Evolutionary conservation across 441 rosid genomes (phyloP).

Genomic region (Breynia disticha): DNA sequence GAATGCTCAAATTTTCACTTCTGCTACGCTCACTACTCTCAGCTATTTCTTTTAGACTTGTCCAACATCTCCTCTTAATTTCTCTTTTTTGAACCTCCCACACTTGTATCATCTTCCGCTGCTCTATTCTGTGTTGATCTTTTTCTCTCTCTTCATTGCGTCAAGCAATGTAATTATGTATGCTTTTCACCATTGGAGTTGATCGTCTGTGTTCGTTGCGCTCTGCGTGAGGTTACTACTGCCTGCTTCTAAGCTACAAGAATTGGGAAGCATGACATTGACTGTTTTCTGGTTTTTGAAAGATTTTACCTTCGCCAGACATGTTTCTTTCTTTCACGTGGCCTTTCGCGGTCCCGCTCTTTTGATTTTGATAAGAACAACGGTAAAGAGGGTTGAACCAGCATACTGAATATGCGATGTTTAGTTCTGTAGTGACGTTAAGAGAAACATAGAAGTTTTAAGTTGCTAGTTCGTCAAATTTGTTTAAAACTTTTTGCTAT

Average conservation of each 20-base stretch:
- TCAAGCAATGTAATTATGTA: slow-evolving; percentile 24
- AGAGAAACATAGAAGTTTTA: no score
- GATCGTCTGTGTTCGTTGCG: slow-evolving; percentile 13
- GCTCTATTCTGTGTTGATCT: slow-evolving; percentile 24
- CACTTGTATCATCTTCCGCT: slow-evolving; percentile 18
- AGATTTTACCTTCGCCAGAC: slow-evolving; percentile 37
- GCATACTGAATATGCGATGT: no score
- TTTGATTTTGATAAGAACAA: slow-evolving; percentile 48
- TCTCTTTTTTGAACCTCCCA: slow-evolving; percentile 30
- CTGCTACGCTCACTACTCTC: slow-evolving; percentile 23
- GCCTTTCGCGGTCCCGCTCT: slow-evolving; percentile 58
- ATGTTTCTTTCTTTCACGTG: slow-evolving; percentile 55
- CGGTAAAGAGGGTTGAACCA: no score
- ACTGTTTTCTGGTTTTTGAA: slow-evolving; percentile 10
- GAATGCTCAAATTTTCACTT: slow-evolving; percentile 24
- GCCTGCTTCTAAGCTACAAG: slow-evolving; percentile 16
- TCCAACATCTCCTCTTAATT: slow-evolving; percentile 55
- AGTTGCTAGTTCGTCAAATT: no score
- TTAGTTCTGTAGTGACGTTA: no score
- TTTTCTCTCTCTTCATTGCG: slow-evolving; percentile 28
- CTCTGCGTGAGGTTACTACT: slow-evolving; percentile 7
- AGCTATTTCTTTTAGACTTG: slow-evolving; percentile 45
- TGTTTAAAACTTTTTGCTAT: no score
- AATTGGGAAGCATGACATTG: slow-evolving; percentile 18
- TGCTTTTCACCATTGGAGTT: slow-evolving; percentile 23